These are phyloP conservation scores for Torulaspora microellipsoides DNA, from an alignment of 805 yeast genomes.

Conservation along the genomic window DNA sequence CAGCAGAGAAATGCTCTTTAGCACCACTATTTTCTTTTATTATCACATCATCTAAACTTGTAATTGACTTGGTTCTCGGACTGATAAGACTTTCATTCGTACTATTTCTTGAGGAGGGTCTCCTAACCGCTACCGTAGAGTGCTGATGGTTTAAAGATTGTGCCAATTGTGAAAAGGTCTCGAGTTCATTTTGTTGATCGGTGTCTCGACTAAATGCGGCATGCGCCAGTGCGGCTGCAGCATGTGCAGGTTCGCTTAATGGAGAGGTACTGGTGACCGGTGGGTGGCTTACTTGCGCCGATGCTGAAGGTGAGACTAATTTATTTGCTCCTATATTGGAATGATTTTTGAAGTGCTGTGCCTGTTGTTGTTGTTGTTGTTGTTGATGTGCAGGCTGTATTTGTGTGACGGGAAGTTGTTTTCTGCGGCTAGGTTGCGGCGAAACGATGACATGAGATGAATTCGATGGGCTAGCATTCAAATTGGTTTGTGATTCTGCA, in stretches of 20 bases:
- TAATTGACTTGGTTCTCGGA: too few relatives aligned
- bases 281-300: background rate
- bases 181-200: conserved; percentile 4
- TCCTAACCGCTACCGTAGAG: too few relatives aligned
- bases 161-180: background rate
- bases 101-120: too few relatives aligned
- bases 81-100: too few relatives aligned
- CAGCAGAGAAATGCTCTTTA: too few relatives aligned
- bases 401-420: background rate
- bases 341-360: background rate
- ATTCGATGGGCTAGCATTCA: background rate
- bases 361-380: background rate
- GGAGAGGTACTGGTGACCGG: conserved; percentile 2
- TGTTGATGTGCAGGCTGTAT: background rate
- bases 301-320: too few relatives aligned
- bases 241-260: conserved; percentile 10
- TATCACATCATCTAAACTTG: too few relatives aligned
- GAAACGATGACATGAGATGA: background rate
- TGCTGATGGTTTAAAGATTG: background rate
- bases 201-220: conserved; percentile 6
- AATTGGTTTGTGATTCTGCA: conserved; percentile 5
- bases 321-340: background rate
- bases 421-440: conserved; percentile 3
- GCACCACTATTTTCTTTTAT: too few relatives aligned
- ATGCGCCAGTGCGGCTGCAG: conserved; percentile 28